Evolutionary conservation across 225 moss, liverwort and hornwort genomes (phyloP).

Genomic region (Straminergon stramineum): DNA sequence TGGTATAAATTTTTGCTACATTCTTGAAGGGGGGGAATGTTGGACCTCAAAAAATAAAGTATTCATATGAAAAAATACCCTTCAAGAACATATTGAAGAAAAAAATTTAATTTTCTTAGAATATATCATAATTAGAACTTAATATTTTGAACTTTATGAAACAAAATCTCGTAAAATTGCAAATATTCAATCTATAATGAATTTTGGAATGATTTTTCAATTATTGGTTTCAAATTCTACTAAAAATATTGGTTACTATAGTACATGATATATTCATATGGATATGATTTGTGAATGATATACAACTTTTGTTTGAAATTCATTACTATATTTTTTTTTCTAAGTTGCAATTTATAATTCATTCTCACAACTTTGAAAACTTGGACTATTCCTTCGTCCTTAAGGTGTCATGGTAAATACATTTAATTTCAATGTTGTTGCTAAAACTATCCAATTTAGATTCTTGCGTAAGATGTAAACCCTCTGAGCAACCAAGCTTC

Average conservation of each 20-base stretch:
- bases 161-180: too few relatives aligned
- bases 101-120: too few relatives aligned
- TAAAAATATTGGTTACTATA: background rate
- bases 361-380: background rate
- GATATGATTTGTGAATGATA: background rate
- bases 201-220: background rate
- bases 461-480: background rate
- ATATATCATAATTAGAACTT: background rate
- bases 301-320: background rate
- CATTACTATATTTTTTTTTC: background rate
- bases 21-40: background rate
- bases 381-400: accelerated
- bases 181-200: background rate
- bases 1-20: background rate
- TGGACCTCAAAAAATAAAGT: background rate
- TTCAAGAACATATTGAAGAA: background rate
- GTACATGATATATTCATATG: background rate
- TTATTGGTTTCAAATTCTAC: background rate
- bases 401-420: background rate
- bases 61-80: accelerated
- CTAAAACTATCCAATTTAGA: background rate
- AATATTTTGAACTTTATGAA: background rate
- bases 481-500: background rate
- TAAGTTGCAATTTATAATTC: background rate
- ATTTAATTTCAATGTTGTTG: background rate